Evolutionary conservation across 306 rosid genomes (phyloP).

Genomic region (Vigna nakashimae): DNA sequence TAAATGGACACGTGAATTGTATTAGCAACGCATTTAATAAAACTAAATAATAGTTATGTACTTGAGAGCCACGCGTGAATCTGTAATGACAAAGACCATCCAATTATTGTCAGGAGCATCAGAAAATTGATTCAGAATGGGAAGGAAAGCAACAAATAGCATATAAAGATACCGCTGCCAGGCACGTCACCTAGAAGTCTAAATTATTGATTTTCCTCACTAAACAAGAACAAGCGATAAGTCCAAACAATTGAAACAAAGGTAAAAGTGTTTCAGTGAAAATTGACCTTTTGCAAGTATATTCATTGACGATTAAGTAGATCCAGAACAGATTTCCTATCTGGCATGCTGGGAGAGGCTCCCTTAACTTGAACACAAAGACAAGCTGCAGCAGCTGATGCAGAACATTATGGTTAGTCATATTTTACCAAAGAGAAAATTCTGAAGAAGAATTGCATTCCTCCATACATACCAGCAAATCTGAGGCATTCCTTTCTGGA

Average conservation of each 20-base stretch:
- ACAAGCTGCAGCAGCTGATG: conserved; percentile 94
- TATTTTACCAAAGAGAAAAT: conserved; percentile 5
- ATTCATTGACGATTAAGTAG: conserved; percentile 65
- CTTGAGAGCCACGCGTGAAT: background rate
- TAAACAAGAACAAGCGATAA: conserved; percentile 16
- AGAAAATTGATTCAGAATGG: background rate
- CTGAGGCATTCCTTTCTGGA: conserved; percentile 72
- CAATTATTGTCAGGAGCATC: background rate
- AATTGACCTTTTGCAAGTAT: conserved; percentile 45
- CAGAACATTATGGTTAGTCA: conserved; percentile 20
- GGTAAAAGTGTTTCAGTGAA: conserved; percentile 15
- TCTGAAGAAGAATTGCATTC: conserved; percentile 11
- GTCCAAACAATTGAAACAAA: conserved; percentile 11
- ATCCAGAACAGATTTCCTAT: conserved; percentile 72
- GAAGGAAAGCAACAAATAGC: conserved; percentile 29
- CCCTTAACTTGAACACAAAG: conserved; percentile 97
- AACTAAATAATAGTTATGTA: conserved; percentile 1
- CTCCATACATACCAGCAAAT: conserved; percentile 70
- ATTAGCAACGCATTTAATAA: background rate
- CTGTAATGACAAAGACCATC: conserved; percentile 11
- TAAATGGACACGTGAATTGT: background rate
- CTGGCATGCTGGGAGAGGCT: conserved; percentile 97
- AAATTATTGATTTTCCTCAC: conserved; percentile 8
- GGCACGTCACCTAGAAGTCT: background rate
- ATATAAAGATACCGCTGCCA: background rate